These are phyloP conservation scores for Xylaria sp. DNA, from an alignment of 2,329 filamentous ascomycete species.

Conservation along the genomic window DNA sequence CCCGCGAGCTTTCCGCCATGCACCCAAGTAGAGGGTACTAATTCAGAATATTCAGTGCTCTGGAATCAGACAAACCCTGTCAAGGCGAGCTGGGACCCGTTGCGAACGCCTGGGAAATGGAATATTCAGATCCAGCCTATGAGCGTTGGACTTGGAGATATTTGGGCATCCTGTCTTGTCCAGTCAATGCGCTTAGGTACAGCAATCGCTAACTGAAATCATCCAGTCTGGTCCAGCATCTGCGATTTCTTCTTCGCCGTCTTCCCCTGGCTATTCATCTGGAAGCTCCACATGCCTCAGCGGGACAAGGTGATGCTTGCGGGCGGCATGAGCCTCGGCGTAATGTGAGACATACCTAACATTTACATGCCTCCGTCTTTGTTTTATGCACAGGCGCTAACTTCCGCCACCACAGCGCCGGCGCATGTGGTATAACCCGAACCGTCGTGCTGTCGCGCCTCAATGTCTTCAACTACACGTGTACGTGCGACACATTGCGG, in stretches of 20 bases:
- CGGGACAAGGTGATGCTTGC: constrained; percentile 35
- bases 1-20: not conserved
- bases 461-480: constrained; percentile 34
- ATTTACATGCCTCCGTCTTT: not conserved
- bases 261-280: constrained; percentile 35
- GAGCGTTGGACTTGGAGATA: constrained; percentile 42
- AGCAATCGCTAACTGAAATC: constrained; percentile 29
- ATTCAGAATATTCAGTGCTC: constrained; percentile 26
- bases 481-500: constrained; percentile 17
- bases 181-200: constrained; percentile 3
- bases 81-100: constrained; percentile 41
- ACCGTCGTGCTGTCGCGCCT: constrained; percentile 32
- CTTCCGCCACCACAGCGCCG: constrained; percentile 33
- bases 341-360: constrained; percentile 32
- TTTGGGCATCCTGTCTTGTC: not conserved
- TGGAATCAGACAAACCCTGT: constrained; percentile 44
- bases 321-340: constrained; percentile 34
- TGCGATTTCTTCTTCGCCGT: constrained; percentile 35
- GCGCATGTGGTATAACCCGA: constrained; percentile 39
- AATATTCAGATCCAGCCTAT: constrained; percentile 42
- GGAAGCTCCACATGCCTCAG: constrained; percentile 30
- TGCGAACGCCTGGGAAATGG: constrained; percentile 41
- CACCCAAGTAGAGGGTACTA: not conserved
- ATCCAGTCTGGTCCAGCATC: constrained; percentile 40
- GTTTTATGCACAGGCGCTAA: constrained; percentile 3